Conservation (phyloP, 2,329 filamentous ascomycete species). For the Pseudonectria buxi region DNA sequence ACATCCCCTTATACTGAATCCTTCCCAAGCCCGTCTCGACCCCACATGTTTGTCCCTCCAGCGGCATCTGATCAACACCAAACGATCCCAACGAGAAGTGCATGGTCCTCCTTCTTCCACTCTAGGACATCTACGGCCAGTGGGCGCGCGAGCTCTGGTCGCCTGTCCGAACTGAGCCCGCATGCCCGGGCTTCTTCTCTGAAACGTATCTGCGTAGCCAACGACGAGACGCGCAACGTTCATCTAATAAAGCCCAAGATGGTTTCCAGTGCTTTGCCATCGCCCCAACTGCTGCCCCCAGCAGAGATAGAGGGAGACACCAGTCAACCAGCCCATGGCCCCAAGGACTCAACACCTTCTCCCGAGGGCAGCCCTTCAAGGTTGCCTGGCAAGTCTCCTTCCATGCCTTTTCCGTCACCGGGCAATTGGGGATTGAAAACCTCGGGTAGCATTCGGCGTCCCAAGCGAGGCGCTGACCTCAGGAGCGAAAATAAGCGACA, state of each 20-base stretch:
- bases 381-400: constrained; percentile 46
- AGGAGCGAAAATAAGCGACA: constrained; percentile 41
- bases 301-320: constrained; percentile 18
- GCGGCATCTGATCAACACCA: constrained; percentile 17
- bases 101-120: constrained; percentile 55
- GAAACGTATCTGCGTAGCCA: constrained; percentile 23
- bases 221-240: constrained; percentile 18
- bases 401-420: constrained; percentile 53
- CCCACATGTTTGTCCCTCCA: constrained; percentile 23
- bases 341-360: constrained; percentile 13
- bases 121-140: constrained; percentile 26
- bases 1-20: constrained; percentile 25
- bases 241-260: constrained; percentile 33
- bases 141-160: constrained; percentile 14
- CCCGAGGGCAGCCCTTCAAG: constrained; percentile 37
- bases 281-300: constrained; percentile 15
- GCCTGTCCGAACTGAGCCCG: constrained; percentile 22
- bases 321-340: constrained; percentile 6
- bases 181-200: constrained; percentile 13
- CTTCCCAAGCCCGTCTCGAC: constrained; percentile 28
- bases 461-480: constrained; percentile 42
- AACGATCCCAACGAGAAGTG: constrained; percentile 12
- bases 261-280: constrained; percentile 23
- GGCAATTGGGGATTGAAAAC: constrained; percentile 50
- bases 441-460: constrained; percentile 47